Evolutionary conservation across 1,284 basidiomycete species (phyloP).

Genomic region (Pisolithus thermaeus): DNA sequence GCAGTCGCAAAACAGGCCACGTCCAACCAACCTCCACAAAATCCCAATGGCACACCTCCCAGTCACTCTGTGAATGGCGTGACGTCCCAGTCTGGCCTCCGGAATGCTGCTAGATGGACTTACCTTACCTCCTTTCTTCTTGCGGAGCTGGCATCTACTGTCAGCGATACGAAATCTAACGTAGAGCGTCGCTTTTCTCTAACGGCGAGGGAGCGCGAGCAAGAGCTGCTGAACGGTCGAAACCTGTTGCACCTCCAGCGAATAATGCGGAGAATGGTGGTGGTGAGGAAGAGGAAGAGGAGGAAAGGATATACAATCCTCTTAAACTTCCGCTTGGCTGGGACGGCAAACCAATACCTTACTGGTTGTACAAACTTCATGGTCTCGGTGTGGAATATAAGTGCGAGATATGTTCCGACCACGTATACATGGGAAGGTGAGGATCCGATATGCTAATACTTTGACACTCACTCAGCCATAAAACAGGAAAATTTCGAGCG

Average conservation of each 20-base stretch:
- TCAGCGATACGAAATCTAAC: conserved; percentile 91
- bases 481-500: conserved; percentile 84
- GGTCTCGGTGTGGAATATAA: conserved; percentile 96
- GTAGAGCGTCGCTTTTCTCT: conserved; percentile 95
- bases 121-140: conserved; percentile 69
- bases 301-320: conserved; percentile 95
- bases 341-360: conserved; percentile 98
- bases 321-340: conserved; percentile 97
- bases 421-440: conserved; percentile 90
- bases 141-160: conserved; percentile 52
- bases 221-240: conserved; percentile 81
- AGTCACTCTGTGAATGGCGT: conserved; percentile 25
- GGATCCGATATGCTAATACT: conserved; percentile 15
- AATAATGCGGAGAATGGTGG: conserved; percentile 42
- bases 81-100: conserved; percentile 52
- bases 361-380: conserved; percentile 98
- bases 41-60: conserved; percentile 51
- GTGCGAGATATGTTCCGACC: conserved; percentile 97
- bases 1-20: conserved; percentile 69
- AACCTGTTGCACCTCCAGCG: conserved; percentile 57
- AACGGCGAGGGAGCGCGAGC: conserved; percentile 93
- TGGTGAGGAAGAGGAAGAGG: conserved; percentile 79
- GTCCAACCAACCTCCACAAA: conserved; percentile 46
- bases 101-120: conserved; percentile 68
- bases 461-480: conserved; percentile 10